A percentile compares a stretch with the other conserved stretches of the same genome.
Evolutionary conservation across 768 basidiomycete genomes (phyloP).

Genomic region (Russula compacta): DNA sequence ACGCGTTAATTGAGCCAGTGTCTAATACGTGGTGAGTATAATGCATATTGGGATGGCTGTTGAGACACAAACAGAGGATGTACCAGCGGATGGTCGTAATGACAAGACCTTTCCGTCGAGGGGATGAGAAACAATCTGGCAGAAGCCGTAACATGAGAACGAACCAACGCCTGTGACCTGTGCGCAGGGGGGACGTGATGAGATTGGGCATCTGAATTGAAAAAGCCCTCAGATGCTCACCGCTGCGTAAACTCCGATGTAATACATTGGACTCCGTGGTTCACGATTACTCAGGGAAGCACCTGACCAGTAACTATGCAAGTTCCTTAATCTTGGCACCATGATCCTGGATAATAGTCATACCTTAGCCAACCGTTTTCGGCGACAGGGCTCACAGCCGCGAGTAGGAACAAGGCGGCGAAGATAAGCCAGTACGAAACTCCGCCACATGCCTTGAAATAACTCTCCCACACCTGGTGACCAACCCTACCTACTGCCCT

Average conservation of each 20-base stretch:
- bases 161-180: constrained; percentile 9
- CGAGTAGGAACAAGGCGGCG: constrained; percentile 27
- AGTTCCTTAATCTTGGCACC: not conserved
- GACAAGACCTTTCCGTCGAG: constrained; percentile 35
- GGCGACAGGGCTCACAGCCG: constrained; percentile 35
- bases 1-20: constrained; percentile 74
- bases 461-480: constrained; percentile 37
- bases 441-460: constrained; percentile 34
- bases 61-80: constrained; percentile 48
- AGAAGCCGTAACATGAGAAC: not conserved
- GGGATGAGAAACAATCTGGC: not conserved
- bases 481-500: constrained; percentile 41
- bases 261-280: constrained; percentile 36
- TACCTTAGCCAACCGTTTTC: constrained; percentile 40
- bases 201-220: not conserved
- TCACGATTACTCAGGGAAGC: constrained; percentile 21
- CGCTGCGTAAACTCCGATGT: constrained; percentile 62
- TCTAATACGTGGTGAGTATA: constrained; percentile 32
- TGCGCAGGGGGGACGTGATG: not conserved
- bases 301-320: constrained; percentile 34
- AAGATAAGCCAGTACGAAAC: constrained; percentile 34
- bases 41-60: not conserved
- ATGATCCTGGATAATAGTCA: constrained; percentile 5
- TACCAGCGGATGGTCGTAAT: constrained; percentile 58
- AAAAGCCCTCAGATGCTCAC: constrained; percentile 28